Percentiles rank a stretch among this genome's conserved stretches.
Conservation (phyloP, 768 basidiomycete species). For the Boletellus sp. region DNA sequence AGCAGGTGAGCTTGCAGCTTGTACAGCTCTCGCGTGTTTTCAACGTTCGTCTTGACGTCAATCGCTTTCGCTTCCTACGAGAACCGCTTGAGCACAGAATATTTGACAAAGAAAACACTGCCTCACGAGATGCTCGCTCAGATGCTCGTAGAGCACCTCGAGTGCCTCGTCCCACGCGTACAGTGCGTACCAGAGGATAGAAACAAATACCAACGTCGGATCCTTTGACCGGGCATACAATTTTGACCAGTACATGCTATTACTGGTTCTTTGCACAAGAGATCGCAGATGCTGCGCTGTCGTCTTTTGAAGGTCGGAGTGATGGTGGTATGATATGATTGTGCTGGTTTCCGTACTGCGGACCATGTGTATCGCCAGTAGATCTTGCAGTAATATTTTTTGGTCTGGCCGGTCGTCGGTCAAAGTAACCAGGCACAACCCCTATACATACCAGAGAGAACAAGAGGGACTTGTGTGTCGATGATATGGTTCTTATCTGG, state of each 20-base stretch:
- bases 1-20: constrained; percentile 55
- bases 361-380: constrained; percentile 40
- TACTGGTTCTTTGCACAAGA: constrained; percentile 30
- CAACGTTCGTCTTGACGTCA: constrained; percentile 36
- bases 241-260: constrained; percentile 37
- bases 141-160: constrained; percentile 48
- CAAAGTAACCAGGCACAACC: neutral
- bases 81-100: neutral
- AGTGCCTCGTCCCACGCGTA: constrained; percentile 63
- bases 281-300: constrained; percentile 27
- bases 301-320: constrained; percentile 21
- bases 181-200: constrained; percentile 54
- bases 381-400: constrained; percentile 32
- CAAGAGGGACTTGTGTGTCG: constrained; percentile 33
- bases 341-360: constrained; percentile 23
- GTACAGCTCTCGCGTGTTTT: constrained; percentile 51
- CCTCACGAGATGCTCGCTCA: constrained; percentile 43
- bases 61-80: constrained; percentile 39
- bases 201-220: constrained; percentile 33
- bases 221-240: constrained; percentile 30
- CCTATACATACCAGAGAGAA: constrained; percentile 18
- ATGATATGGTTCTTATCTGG: constrained; percentile 26
- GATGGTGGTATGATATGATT: constrained; percentile 37
- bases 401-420: constrained; percentile 5
- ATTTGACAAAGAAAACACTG: neutral